A percentile compares a stretch with the other conserved stretches of the same genome.
Evolutionary conservation across 2,329 filamentous ascomycete genomes (phyloP).

Genomic region (Pseudogymnoascus sp.): DNA sequence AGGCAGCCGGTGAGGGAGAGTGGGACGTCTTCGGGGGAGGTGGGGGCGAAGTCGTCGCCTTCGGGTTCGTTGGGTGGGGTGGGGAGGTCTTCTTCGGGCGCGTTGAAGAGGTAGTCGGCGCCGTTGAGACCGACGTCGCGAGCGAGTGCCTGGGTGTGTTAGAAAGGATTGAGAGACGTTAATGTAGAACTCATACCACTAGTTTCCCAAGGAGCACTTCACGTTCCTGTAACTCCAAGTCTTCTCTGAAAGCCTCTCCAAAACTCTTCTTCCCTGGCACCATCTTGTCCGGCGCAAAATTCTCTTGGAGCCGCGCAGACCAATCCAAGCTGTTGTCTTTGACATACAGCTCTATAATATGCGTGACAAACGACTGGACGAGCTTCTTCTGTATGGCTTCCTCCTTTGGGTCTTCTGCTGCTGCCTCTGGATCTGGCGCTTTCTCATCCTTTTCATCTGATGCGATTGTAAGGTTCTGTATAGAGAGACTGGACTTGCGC

Average conservation of each 20-base stretch:
- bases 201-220: conserved; percentile 65
- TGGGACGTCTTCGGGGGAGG: conserved; percentile 42
- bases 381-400: conserved; percentile 53
- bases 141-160: conserved; percentile 31
- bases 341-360: conserved; percentile 66
- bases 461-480: conserved; percentile 39
- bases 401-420: conserved; percentile 48
- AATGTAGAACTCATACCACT: conserved; percentile 40
- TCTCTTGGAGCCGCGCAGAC: conserved; percentile 59
- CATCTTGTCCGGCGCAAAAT: conserved; percentile 54
- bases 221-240: conserved; percentile 50
- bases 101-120: conserved; percentile 36
- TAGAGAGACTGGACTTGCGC: conserved; percentile 49
- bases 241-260: conserved; percentile 55
- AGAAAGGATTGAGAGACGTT: conserved; percentile 13
- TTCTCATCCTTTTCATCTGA: conserved; percentile 26
- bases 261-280: conserved; percentile 54
- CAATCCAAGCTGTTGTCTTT: conserved; percentile 52
- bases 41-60: conserved; percentile 29
- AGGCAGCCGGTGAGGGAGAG: conserved; percentile 52
- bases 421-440: conserved; percentile 54
- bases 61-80: conserved; percentile 33
- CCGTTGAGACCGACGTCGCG: conserved; percentile 47
- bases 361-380: conserved; percentile 69
- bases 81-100: conserved; percentile 33